A percentile compares a stretch with the other conserved stretches of the same genome.
Conservation (phyloP, 257 asterid species). For the Salvia rosmarinus region DNA sequence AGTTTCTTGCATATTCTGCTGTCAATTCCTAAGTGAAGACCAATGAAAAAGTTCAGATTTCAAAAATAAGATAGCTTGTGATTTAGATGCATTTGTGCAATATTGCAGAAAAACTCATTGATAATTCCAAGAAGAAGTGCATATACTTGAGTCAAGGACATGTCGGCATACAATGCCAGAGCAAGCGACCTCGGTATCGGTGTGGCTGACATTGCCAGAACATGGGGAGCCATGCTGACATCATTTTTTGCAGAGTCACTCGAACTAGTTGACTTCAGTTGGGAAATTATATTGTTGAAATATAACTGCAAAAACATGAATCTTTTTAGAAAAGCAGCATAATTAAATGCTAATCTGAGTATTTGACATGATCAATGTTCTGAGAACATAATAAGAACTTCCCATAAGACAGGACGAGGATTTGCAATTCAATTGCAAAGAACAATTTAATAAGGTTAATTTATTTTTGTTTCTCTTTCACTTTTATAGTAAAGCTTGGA, state of each 20-base stretch:
- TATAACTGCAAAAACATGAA: constrained; percentile 66
- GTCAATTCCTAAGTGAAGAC: constrained; percentile 2
- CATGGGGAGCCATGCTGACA: constrained; percentile 84
- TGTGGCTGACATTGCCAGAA: constrained; percentile 96
- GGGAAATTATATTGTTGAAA: constrained; percentile 59
- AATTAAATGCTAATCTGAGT: constrained; percentile 8
- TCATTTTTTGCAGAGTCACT: constrained; percentile 48
- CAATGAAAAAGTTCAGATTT: background rate
- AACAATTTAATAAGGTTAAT: background rate
- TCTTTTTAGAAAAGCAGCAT: constrained; percentile 24
- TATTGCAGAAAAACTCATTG: constrained; percentile 3
- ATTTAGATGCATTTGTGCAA: constrained; percentile 15
- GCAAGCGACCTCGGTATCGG: constrained; percentile 98
- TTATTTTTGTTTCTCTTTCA: background rate
- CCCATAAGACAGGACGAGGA: constrained; percentile 7
- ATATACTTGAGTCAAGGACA: constrained; percentile 93
- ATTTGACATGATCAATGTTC: constrained; percentile 21
- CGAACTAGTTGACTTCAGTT: constrained; percentile 46
- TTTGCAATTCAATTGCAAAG: background rate
- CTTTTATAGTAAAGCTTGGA: background rate
- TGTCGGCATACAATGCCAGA: constrained; percentile 92
- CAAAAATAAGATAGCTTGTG: background rate
- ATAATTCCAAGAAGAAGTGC: constrained; percentile 21
- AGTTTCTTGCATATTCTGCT: background rate
- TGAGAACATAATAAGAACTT: background rate